Conservation (phyloP, 2,329 filamentous ascomycete genomes). For the Ophiostoma triangulosporum region DNA sequence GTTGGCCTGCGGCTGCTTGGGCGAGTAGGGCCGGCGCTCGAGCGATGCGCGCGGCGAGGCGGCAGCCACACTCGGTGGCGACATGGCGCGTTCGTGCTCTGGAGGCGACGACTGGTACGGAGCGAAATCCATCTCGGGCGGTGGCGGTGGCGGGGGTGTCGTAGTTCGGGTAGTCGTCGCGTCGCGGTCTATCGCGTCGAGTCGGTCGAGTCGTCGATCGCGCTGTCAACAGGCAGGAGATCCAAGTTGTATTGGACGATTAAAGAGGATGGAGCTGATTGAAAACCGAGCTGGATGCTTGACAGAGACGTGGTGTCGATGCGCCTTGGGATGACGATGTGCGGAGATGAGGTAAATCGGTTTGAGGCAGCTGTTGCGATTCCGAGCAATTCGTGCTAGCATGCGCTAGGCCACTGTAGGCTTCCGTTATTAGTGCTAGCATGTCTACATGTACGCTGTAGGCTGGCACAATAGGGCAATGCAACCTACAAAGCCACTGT, state of each 20-base stretch:
- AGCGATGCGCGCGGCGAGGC: conserved; percentile 44
- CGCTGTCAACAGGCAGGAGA: background rate
- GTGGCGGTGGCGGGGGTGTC: background rate
- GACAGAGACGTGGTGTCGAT: background rate
- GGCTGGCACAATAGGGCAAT: conserved; percentile 5
- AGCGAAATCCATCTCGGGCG: conserved; percentile 67
- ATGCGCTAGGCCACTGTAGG: background rate
- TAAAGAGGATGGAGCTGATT: too few species aligned
- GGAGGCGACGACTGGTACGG: conserved; percentile 91
- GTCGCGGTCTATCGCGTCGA: background rate
- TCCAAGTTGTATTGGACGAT: background rate
- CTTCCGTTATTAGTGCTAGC: too few species aligned
- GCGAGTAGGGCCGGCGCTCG: conserved; percentile 42
- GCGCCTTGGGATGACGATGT: conserved; percentile 3
- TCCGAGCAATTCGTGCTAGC: background rate
- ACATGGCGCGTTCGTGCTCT: conserved; percentile 68
- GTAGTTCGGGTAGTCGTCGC: background rate
- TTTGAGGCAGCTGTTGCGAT: background rate
- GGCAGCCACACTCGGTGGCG: conserved; percentile 38
- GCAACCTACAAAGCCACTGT: background rate
- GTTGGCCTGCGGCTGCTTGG: conserved; percentile 25
- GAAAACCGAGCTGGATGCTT: background rate
- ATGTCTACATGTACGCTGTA: background rate
- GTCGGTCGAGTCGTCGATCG: background rate
- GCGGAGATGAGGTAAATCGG: conserved; percentile 4